Percentiles rank a stretch among this genome's conserved stretches.
phyloP scores from a whole-genome alignment of 2,329 filamentous ascomycete genomes.

The Chaetomium sp. region DNA sequence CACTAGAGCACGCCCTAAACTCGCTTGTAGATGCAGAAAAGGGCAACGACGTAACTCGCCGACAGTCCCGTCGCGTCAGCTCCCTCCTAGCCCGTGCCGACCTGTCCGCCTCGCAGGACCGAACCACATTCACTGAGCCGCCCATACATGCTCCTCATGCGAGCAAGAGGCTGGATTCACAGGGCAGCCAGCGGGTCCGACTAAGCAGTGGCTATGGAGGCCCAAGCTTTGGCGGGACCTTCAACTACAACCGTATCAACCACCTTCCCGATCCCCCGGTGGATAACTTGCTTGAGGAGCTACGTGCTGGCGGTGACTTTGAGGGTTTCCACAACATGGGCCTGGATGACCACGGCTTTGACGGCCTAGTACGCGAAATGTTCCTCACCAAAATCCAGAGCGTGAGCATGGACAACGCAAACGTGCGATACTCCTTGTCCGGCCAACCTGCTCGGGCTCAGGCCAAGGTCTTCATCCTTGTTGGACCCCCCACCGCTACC shows the following conservation, averaged over 20 bases:
- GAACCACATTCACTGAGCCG: slow-evolving; percentile 70
- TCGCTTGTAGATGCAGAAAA: slow-evolving; percentile 71
- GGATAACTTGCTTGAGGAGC: slow-evolving; percentile 62
- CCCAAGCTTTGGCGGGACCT: slow-evolving; percentile 31
- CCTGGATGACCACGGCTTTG: slow-evolving; percentile 63
- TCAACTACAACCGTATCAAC: slow-evolving; percentile 42
- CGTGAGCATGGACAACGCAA: slow-evolving; percentile 55
- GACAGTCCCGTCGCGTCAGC: slow-evolving; percentile 73
- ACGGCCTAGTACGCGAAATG: slow-evolving; percentile 66
- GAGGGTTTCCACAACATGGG: slow-evolving; percentile 68
- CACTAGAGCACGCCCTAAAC: slow-evolving; percentile 55
- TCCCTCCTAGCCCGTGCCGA: slow-evolving; percentile 85
- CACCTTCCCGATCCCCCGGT: slow-evolving; percentile 63
- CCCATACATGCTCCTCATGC: slow-evolving; percentile 35
- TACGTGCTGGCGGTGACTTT: slow-evolving; percentile 54
- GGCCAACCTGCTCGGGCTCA: slow-evolving; percentile 46
- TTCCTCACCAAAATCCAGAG: slow-evolving; percentile 64
- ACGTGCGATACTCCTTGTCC: slow-evolving; percentile 54
- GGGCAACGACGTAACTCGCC: slow-evolving; percentile 44
- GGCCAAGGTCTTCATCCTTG: slow-evolving; percentile 61
- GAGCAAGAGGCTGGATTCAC: slow-evolving; percentile 63
- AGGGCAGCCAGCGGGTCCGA: slow-evolving; percentile 60
- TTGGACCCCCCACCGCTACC: slow-evolving; percentile 49
- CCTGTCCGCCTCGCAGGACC: slow-evolving; percentile 76
- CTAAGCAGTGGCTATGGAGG: slow-evolving; percentile 46